These are phyloP conservation scores for Dunaliella sp. DNA, from an alignment of 139 green algal species.

Conservation along the genomic window DNA sequence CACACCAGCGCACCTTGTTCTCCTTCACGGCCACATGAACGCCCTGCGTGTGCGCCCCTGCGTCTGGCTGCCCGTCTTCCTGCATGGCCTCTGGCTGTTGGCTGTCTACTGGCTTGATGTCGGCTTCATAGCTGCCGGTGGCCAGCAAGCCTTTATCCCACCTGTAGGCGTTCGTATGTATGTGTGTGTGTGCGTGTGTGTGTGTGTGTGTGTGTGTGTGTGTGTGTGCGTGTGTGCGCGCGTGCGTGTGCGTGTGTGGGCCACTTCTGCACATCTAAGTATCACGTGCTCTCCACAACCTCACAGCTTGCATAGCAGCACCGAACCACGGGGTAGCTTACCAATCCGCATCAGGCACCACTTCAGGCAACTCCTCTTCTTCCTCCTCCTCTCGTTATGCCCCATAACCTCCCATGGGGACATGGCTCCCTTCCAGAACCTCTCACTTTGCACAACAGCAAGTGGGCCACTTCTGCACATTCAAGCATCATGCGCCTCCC, in stretches of 20 bases:
- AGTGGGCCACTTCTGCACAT: too few relatives aligned
- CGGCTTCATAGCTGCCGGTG: conserved; percentile 48
- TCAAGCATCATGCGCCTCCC: too few relatives aligned
- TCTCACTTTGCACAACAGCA: too few relatives aligned
- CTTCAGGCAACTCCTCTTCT: conserved; percentile 22
- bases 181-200: neutral
- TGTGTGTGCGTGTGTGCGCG: neutral
- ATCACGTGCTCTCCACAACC: too few relatives aligned
- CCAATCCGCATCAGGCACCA: conserved; percentile 82
- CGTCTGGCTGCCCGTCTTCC: conserved; percentile 1
- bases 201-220: neutral
- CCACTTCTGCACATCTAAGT: too few relatives aligned
- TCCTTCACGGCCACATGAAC: conserved; percentile 18
- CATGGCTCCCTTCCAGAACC: conserved; percentile 6
- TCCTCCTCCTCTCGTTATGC: conserved; percentile 5
- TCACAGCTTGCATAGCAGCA: too few relatives aligned
- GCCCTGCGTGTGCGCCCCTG: neutral
- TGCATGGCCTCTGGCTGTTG: neutral
- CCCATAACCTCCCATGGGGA: neutral
- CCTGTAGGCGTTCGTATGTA: neutral
- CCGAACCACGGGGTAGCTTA: conserved; percentile 58
- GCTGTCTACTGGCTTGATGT: neutral
- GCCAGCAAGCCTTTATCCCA: conserved; percentile 55
- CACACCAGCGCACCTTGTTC: conserved; percentile 29
- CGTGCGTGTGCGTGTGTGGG: neutral